Conservation (phyloP, 2,329 filamentous ascomycete genomes). For the Tetracladium maxilliforme region DNA sequence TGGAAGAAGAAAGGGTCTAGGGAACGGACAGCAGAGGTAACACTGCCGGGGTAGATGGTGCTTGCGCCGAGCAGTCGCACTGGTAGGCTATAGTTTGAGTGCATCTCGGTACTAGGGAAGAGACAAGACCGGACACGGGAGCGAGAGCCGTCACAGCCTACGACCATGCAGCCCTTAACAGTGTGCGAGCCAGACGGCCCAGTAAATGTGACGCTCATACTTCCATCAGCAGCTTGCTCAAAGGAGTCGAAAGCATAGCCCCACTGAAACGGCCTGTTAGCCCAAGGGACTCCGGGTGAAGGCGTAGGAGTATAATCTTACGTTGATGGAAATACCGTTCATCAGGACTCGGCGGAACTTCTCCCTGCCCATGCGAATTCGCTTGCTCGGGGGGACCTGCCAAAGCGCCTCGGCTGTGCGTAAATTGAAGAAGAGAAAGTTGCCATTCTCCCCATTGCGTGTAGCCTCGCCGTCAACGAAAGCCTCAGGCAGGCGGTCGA, state of each 20-base stretch:
- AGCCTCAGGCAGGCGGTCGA: constrained; percentile 27
- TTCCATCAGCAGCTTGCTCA: constrained; percentile 12
- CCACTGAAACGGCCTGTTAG: constrained; percentile 17
- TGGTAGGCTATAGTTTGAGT: constrained; percentile 24
- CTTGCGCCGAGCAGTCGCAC: constrained; percentile 32
- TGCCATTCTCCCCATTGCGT: constrained; percentile 26
- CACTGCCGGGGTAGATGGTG: constrained; percentile 20
- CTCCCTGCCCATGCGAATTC: constrained; percentile 31
- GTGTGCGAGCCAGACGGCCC: constrained; percentile 27
- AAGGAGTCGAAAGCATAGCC: constrained; percentile 18
- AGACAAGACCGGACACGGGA: constrained; percentile 24
- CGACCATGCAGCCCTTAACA: constrained; percentile 24
- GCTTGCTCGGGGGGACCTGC: constrained; percentile 23
- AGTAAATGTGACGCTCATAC: constrained; percentile 28
- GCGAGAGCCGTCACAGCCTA: constrained; percentile 34
- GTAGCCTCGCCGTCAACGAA: constrained; percentile 39
- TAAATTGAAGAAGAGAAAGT: constrained; percentile 41
- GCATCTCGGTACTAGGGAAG: constrained; percentile 18
- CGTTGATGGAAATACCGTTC: constrained; percentile 29
- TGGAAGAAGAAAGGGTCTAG: constrained; percentile 41
- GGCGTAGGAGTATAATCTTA: constrained; percentile 7
- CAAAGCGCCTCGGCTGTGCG: constrained; percentile 30
- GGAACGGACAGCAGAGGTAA: constrained; percentile 24
- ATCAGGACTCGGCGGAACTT: constrained; percentile 28
- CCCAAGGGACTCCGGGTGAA: not conserved